Base-by-base conservation (phyloP, 1,284 basidiomycete species). In the Marasmius sp. region DNA sequence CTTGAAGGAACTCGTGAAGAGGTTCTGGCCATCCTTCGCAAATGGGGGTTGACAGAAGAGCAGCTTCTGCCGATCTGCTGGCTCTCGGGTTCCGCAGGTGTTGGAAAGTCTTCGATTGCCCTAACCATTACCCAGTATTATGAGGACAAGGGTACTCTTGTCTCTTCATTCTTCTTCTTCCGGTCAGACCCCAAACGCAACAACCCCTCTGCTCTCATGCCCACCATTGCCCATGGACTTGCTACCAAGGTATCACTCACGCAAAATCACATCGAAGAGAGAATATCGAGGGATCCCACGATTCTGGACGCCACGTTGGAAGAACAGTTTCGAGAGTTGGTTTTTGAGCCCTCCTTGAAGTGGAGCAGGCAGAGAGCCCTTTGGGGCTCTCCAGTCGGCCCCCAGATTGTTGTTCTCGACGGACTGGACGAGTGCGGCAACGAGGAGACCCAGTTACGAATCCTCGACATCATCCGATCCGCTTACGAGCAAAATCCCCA, bases 101-200 rank as follows among this genome's bases (percentile, higher is more conserved):
- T 34, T 11, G 68, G 67, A 6, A 69, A 69, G 50, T 66, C 67
- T 0, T 50, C 68, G 4, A 64, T 69, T 12, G 67, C 68, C 0
- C 67, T 61, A 16, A 67, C 64, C 1, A 49, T 69, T 12, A 61
- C 65, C 12, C 34, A 66, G n/a, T 38, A 34, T 14, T 63, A 36
- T 14, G 52, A 47, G 14, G 20, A 59, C 7, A 6, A 27, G 10
- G 54, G 51, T 27, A 5, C 27, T 8, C 33, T 20, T 1, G 52
- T 68, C 6, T 63, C 55, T 7, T 62, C 67, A 4, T 64, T 53
- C 27, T 68, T 65, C 53, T 68, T 64, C 57, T 68, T 68, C 56
- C 63, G 63, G 4, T 12, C 49, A 1, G 49, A 60, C 12, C 34
- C 47, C 2, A 27, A n/a, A n/a, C 16, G 62, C 14, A 60, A 54